Evolutionary conservation across 2,329 filamentous ascomycete species (phyloP), one percentile per base, ranked within the genome.

Genomic region (Neoascochyta sp.): DNA sequence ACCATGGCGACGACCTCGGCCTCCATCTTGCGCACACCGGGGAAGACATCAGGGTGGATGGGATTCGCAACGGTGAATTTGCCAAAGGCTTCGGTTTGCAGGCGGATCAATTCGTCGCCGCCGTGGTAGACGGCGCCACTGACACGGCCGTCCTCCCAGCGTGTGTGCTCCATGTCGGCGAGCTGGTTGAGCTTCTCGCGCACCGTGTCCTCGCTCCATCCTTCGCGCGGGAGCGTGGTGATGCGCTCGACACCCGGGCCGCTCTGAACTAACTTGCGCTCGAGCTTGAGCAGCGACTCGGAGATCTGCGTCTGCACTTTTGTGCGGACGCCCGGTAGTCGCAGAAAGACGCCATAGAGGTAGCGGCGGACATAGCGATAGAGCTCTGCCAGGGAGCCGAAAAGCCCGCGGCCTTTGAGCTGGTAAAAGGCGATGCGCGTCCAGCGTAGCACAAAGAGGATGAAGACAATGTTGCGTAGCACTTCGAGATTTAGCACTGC

Each of bases 21-120:
- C 70, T 98, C 92, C 92, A 98, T 98, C 76, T 98, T 98, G 53
- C 92, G 75, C 29, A 98, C 89, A 16, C 90, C 92, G 10, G 92
- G 92, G 67, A 98, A 98, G 23, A 98, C 90, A 66, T 98, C 92
- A 5, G 92, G 92, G 63, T 98, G 92, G 48, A 98, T 92, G 3
- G 92, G 92, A 63, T 98, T 98, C 21, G 88, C 78, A 16, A 98
- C 92, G 28, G 88, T 90, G 62, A 98, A 98, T 64, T 85, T 84
- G 45, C 85, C 84, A 71, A 90, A 96, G 0, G 92, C 90, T 60
- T 95, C 86, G 5, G 86, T 85, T 69, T 98, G 92, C 21, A 98
- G 70, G 54, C 83, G 78, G 39, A 92, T 67, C 48, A 98, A 68
- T 24, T 83, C 81, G 21, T 85, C 76, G 30, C 92, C 92, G 44